These are phyloP conservation scores for Kitagawia praeruptora DNA, from an alignment of 129 eudicot genomes.

Conservation along the genomic window DNA sequence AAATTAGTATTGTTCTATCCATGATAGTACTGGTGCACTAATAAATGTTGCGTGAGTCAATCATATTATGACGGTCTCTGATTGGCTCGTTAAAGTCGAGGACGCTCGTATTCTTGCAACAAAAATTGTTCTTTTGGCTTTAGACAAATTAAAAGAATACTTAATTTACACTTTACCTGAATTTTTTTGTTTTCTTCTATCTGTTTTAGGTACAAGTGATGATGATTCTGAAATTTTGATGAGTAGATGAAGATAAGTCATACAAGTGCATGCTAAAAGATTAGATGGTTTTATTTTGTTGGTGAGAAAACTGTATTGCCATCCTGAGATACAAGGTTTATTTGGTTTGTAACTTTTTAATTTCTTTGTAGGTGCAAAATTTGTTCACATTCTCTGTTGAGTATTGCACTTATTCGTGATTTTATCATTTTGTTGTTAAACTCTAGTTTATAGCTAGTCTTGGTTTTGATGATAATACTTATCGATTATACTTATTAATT, in stretches of 20 bases:
- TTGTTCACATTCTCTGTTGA: background rate
- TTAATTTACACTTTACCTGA: background rate
- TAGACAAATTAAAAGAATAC: background rate
- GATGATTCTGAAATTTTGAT: background rate
- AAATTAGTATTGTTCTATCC: background rate
- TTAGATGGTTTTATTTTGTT: background rate
- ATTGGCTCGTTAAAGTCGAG: background rate
- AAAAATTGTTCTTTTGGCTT: background rate
- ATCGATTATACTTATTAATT: background rate
- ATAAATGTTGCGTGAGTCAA: background rate
- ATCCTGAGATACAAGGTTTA: background rate
- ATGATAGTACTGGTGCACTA: background rate
- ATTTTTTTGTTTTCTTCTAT: background rate
- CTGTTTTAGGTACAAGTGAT: background rate
- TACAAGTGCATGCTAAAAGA: background rate
- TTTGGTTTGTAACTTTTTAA: background rate
- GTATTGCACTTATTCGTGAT: background rate
- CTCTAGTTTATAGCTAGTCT: background rate
- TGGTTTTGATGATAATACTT: background rate
- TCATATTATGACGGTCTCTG: background rate
- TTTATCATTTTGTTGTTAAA: background rate
- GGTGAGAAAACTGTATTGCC: background rate
- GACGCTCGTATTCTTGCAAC: background rate
- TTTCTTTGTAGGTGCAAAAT: background rate
- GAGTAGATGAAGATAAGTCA: background rate